phyloP scores from a whole-genome alignment of 208 protist species.

The Vickermania ingenoplastis region DNA sequence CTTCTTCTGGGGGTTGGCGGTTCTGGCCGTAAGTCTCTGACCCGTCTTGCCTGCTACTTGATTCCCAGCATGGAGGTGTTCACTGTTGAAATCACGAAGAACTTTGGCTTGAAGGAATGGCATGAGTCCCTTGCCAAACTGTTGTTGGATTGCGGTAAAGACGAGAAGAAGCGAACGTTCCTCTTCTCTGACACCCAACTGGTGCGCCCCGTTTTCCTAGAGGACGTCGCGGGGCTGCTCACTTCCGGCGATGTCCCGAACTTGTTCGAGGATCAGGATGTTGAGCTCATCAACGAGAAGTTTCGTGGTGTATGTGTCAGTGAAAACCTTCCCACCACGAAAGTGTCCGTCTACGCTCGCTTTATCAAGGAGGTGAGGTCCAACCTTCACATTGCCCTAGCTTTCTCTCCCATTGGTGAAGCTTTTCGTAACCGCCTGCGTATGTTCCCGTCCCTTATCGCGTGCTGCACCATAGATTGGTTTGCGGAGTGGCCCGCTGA shows the following conservation, averaged over 20 bases:
- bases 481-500: constrained; percentile 95
- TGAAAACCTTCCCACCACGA: constrained; percentile 89
- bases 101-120: constrained; percentile 95
- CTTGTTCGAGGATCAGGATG: constrained; percentile 93
- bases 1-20: constrained; percentile 96
- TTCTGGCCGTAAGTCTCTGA: constrained; percentile 93
- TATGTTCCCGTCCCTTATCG: constrained; percentile 96
- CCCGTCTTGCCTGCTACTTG: constrained; percentile 92
- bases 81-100: constrained; percentile 95
- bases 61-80: constrained; percentile 91
- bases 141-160: constrained; percentile 91
- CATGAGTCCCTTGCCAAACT: constrained; percentile 91
- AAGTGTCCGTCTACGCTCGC: constrained; percentile 92
- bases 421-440: constrained; percentile 92
- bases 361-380: constrained; percentile 91
- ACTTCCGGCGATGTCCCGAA: constrained; percentile 97
- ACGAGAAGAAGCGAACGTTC: constrained; percentile 94
- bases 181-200: constrained; percentile 97
- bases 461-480: constrained; percentile 98
- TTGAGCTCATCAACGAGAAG: constrained; percentile 93
- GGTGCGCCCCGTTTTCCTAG: constrained; percentile 93
- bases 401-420: constrained; percentile 95
- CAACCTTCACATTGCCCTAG: constrained; percentile 95
- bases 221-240: constrained; percentile 97
- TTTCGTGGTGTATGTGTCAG: constrained; percentile 87